Base-by-base conservation (phyloP, 2,329 filamentous ascomycete genomes). In the Colletotrichum shisoi region DNA sequence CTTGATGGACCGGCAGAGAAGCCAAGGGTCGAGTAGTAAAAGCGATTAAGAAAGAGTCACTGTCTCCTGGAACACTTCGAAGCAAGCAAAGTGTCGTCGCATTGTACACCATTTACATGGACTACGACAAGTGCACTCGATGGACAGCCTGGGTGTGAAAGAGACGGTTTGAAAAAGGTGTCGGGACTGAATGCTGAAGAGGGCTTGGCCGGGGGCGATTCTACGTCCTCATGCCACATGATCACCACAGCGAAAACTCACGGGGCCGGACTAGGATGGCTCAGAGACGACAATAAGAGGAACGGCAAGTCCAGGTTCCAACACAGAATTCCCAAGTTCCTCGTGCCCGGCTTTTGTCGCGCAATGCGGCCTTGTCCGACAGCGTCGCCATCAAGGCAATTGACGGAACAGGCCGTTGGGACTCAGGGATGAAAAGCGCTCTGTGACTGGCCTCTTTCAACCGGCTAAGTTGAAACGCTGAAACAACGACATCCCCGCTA, bases 391-490 rank as follows among this genome's bases (percentile, higher is more conserved):
- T 31, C 34, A 53, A 44, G 53, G 42, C 21, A 63, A 40, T 19
- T 34, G 37, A 51, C 61, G 42, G 61, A 45, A 37, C 34, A 49
- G 27, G 37, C 46, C 42, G 64, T 44, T 31, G 6, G 27, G 27
- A 31, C 7, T 31, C 64, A 53, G 61, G 61, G 53, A 54, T 39
- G 34, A 40, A 49, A 34, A 56, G 48, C 37, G 21, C 52, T 40
- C 54, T 24, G 27, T 63, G 63, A 63, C 45, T 57, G 63, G 62
- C 63, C 56, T n/a, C 15, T 62, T 31, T 62, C 48, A 57, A 54
- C 39, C 53, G 39, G 63, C 53, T 53, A 44, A 68, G 60, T 64
- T 68, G 68, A 69, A 68, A 65, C 68, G 54, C 68, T 69, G 68
- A 68, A 68, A 69, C 60, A 65, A 68, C 65, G 54, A 68, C 54